A percentile compares a stretch with the other conserved stretches of the same genome.
Conservation (phyloP, 805 yeast genomes). For the Starmerella geochares region DNA sequence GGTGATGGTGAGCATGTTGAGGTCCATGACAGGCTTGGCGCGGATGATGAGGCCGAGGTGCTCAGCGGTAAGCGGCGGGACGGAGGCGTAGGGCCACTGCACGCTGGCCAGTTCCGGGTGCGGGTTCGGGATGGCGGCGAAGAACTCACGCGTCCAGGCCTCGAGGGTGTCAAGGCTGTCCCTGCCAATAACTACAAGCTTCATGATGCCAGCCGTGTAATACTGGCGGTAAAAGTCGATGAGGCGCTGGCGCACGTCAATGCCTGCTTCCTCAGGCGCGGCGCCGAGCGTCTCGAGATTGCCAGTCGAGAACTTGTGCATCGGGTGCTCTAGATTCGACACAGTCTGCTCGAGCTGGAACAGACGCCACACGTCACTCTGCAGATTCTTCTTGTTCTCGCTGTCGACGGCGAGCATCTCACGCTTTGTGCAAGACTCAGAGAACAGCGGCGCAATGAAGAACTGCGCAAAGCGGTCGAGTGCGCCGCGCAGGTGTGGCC, state of each 20-base stretch:
- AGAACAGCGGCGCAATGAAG: constrained; percentile 74
- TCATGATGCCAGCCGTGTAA: constrained; percentile 85
- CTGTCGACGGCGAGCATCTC: constrained; percentile 93
- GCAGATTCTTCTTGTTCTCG: constrained; percentile 88
- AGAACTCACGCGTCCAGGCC: constrained; percentile 56
- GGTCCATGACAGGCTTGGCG: constrained; percentile 77
- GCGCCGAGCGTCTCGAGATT: constrained; percentile 63
- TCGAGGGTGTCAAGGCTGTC: constrained; percentile 66
- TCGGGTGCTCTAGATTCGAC: constrained; percentile 70
- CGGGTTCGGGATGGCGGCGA: constrained; percentile 44
- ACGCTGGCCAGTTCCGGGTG: constrained; percentile 33
- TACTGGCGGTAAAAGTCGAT: constrained; percentile 59
- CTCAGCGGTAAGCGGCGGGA: constrained; percentile 39
- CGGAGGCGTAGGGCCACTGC: constrained; percentile 34
- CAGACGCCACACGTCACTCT: constrained; percentile 79
- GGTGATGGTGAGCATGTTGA: constrained; percentile 52
- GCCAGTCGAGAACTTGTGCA: constrained; percentile 82
- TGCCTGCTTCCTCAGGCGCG: constrained; percentile 47
- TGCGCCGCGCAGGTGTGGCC: constrained; percentile 72
- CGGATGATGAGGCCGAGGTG: constrained; percentile 46
- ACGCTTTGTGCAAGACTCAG: constrained; percentile 66
- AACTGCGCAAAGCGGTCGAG: constrained; percentile 88
- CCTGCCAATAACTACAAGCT: constrained; percentile 71
- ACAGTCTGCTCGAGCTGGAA: constrained; percentile 72
- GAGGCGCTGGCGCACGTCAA: constrained; percentile 72